These are phyloP conservation scores for Phylloporus sp. DNA, from an alignment of 768 basidiomycete species.

Conservation along the genomic window DNA sequence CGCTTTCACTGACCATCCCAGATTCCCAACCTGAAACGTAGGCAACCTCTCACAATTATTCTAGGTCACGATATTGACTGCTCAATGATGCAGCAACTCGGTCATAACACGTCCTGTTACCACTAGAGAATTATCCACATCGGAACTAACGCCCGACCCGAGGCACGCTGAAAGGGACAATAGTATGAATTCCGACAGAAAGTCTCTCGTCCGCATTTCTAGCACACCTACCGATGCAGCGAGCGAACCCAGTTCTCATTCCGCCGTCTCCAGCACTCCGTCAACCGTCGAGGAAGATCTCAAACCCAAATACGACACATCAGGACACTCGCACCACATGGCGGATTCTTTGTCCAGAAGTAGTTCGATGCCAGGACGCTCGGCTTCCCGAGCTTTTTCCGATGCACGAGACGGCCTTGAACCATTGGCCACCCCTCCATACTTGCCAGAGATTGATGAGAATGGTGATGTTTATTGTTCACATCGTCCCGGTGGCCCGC, in stretches of 20 bases:
- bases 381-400: conserved; percentile 10
- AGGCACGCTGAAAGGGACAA: not conserved
- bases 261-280: conserved; percentile 1
- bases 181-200: conserved; percentile 2
- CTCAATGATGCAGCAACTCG: not conserved
- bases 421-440: conserved; percentile 48
- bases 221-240: conserved; percentile 9
- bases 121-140: conserved; percentile 3
- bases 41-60: not conserved
- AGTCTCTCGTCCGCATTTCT: conserved; percentile 5
- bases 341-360: conserved; percentile 1
- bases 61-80: not conserved
- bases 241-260: conserved; percentile 6
- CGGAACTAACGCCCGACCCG: conserved; percentile 1
- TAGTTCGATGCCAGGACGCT: conserved; percentile 5
- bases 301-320: conserved; percentile 18
- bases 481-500: conserved; percentile 61
- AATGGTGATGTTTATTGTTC: conserved; percentile 51
- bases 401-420: conserved; percentile 41
- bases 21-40: conserved; percentile 10
- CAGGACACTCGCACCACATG: not conserved
- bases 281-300: conserved; percentile 17
- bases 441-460: conserved; percentile 43
- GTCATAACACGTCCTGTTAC: conserved; percentile 1
- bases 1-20: conserved; percentile 17